Evolutionary conservation across 371 early-diverging fungal species (phyloP).

Genomic region (Rhizopus microsporus): DNA sequence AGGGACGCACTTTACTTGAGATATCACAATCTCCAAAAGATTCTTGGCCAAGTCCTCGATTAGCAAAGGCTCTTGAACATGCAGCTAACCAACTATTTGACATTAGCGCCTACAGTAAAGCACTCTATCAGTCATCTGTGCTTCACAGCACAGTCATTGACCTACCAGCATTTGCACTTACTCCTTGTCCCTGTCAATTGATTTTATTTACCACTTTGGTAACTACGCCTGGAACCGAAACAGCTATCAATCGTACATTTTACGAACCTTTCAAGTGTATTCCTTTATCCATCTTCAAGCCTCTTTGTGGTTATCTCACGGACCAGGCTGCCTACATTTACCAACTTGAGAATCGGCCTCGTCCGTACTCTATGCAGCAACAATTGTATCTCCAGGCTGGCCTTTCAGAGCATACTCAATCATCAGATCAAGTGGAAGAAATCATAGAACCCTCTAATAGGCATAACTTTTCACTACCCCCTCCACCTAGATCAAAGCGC

Average conservation of each 20-base stretch:
- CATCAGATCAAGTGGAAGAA: too few relatives aligned
- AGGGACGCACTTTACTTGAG: constrained; percentile 29
- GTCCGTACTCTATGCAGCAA: constrained; percentile 21
- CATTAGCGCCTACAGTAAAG: constrained; percentile 27
- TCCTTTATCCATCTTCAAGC: constrained; percentile 29
- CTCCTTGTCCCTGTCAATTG: constrained; percentile 35
- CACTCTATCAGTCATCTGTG: constrained; percentile 26
- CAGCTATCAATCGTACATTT: constrained; percentile 40
- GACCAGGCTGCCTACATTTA: constrained; percentile 34
- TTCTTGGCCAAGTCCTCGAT: constrained; percentile 7
- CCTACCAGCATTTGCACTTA: constrained; percentile 37
- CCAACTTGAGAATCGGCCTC: constrained; percentile 2
- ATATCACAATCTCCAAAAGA: constrained; percentile 14
- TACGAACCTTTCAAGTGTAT: constrained; percentile 37
- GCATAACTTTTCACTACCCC: constrained; percentile 20
- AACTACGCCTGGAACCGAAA: constrained; percentile 29
- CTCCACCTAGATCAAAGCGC: constrained; percentile 32
- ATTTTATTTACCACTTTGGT: constrained; percentile 40
- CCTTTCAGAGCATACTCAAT: neutral
- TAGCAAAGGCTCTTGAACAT: constrained; percentile 26
- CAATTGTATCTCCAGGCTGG: constrained; percentile 24
- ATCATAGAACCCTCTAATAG: neutral
- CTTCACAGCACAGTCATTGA: constrained; percentile 36
- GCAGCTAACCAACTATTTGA: constrained; percentile 29
- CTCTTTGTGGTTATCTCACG: constrained; percentile 30